Conservation (phyloP, 805 yeast species). For the Saccharomycopsis babjevae region DNA sequence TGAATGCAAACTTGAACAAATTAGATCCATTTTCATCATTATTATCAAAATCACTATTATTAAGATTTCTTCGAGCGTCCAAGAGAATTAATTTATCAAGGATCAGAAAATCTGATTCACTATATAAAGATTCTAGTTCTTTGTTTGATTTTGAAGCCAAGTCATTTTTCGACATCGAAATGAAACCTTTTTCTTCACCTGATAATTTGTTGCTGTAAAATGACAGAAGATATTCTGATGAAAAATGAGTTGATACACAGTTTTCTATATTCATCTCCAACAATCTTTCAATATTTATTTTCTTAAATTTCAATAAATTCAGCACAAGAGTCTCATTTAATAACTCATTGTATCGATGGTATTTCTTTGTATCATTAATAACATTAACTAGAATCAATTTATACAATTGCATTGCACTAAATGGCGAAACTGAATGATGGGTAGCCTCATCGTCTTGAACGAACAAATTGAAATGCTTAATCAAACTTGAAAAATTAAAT, state of each 20-base stretch:
- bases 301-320: neutral
- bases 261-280: neutral
- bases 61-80: neutral
- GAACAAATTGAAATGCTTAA: slow-evolving; percentile 1
- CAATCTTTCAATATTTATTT: neutral
- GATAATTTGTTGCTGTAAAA: neutral
- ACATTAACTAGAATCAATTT: neutral
- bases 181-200: neutral
- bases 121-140: neutral
- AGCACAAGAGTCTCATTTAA: neutral
- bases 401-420: neutral
- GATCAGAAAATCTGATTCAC: neutral
- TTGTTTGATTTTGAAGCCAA: neutral
- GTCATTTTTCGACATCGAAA: neutral
- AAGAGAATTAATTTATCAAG: neutral
- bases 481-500: neutral
- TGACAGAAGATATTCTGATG: neutral
- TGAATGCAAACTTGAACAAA: neutral
- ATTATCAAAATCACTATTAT: neutral
- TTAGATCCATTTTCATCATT: neutral
- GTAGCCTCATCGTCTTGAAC: neutral
- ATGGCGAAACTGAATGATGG: neutral
- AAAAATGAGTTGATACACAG: neutral
- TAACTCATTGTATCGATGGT: neutral
- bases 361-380: neutral